Evolutionary conservation across 2,329 filamentous ascomycete species (phyloP).

Genomic region (Gaeumannomyces tritici): DNA sequence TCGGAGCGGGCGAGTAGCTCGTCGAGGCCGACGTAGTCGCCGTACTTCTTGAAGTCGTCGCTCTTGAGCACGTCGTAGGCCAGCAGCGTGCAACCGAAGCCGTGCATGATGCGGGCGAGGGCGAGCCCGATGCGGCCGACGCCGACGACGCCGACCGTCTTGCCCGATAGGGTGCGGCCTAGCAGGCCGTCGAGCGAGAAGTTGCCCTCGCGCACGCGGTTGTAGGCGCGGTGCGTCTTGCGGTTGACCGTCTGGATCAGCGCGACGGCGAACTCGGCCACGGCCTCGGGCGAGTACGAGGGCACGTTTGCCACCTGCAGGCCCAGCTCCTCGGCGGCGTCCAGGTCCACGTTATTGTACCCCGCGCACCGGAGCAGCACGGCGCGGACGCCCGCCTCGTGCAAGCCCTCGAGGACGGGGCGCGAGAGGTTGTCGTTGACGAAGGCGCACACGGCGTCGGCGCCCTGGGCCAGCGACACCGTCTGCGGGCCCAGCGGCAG

Average conservation of each 20-base stretch:
- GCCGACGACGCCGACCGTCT: conserved; percentile 58
- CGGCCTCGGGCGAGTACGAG: conserved; percentile 59
- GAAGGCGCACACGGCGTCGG: conserved; percentile 55
- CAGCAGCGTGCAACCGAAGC: conserved; percentile 54
- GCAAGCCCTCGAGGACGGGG: conserved; percentile 40
- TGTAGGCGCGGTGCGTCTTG: conserved; percentile 58
- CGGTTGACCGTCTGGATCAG: conserved; percentile 59
- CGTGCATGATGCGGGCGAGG: conserved; percentile 49
- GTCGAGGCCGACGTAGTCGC: conserved; percentile 44
- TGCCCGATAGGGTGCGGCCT: conserved; percentile 50
- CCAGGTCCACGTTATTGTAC: conserved; percentile 58
- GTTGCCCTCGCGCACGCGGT: conserved; percentile 59
- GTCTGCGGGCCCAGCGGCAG: conserved; percentile 48
- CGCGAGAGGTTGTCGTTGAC: conserved; percentile 53
- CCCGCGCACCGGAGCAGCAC: conserved; percentile 59
- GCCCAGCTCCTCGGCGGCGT: conserved; percentile 39
- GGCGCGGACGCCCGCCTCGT: conserved; percentile 39
- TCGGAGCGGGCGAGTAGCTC: conserved; percentile 45
- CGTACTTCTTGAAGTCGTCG: conserved; percentile 36
- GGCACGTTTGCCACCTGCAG: conserved; percentile 58
- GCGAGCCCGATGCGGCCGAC: conserved; percentile 57
- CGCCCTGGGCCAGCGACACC: conserved; percentile 38
- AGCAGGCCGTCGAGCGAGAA: conserved; percentile 57
- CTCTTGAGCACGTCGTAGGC: conserved; percentile 49
- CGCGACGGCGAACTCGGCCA: conserved; percentile 61